Conservation (phyloP, 1,284 basidiomycete species). For the Psilocybe mexicana region DNA sequence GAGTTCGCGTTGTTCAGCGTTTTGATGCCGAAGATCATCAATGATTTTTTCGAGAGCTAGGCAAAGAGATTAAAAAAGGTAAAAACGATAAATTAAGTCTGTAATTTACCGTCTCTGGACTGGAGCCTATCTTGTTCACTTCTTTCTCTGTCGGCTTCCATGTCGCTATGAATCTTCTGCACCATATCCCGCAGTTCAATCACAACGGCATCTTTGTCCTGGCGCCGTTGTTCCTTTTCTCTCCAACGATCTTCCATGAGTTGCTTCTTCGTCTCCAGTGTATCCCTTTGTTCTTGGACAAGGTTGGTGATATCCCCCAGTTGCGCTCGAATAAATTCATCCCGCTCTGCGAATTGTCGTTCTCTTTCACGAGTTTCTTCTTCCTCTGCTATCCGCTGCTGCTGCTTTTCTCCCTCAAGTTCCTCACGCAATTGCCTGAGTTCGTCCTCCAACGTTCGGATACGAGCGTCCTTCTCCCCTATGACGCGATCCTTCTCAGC, state of each 20-base stretch:
- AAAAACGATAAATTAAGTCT: constrained; percentile 1
- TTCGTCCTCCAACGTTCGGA: constrained; percentile 62
- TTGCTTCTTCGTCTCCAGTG: constrained; percentile 54
- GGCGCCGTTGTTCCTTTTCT: constrained; percentile 54
- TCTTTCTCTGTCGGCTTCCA: constrained; percentile 47
- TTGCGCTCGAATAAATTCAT: constrained; percentile 58
- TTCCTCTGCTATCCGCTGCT: constrained; percentile 56
- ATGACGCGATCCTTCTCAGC: constrained; percentile 47
- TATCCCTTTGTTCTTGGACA: constrained; percentile 61
- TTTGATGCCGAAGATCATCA: constrained; percentile 52
- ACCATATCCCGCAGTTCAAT: constrained; percentile 60
- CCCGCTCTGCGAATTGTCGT: constrained; percentile 51
- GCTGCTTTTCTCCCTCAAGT: constrained; percentile 53
- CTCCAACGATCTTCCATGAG: constrained; percentile 58
- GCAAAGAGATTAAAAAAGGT: constrained; percentile 1
- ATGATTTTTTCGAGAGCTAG: constrained; percentile 56
- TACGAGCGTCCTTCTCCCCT: constrained; percentile 54
- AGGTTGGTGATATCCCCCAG: constrained; percentile 67
- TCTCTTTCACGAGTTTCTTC: constrained; percentile 61
- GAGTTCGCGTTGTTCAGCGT: constrained; percentile 51
- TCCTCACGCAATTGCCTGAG: constrained; percentile 57
- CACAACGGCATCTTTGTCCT: constrained; percentile 53
- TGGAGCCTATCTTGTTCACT: constrained; percentile 51
- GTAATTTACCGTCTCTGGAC: constrained; percentile 49
- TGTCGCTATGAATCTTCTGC: constrained; percentile 51